Percentiles rank a stretch among this genome's conserved stretches.
Conservation (phyloP, 1,284 basidiomycete genomes). For the Cutaneotrichosporon cyanovorans region DNA sequence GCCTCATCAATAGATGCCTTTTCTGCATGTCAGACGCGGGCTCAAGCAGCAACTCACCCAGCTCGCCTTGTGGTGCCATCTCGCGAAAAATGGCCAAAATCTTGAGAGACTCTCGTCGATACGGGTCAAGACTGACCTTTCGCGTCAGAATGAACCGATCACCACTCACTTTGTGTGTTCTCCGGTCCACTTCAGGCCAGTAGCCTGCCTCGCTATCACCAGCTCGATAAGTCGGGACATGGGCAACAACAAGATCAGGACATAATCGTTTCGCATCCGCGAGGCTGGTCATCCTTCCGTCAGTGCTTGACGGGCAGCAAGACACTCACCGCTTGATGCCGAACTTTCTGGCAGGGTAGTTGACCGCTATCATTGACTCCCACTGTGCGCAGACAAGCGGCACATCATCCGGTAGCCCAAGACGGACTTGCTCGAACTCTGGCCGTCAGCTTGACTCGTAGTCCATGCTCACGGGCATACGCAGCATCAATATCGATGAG, state of each 20-base stretch:
- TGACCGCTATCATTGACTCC: conserved; percentile 82
- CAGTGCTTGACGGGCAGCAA: neutral
- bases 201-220: conserved; percentile 83
- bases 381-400: conserved; percentile 92
- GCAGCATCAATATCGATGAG: conserved; percentile 93
- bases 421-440: conserved; percentile 77
- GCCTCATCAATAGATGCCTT: conserved; percentile 64
- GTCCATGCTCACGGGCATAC: conserved; percentile 54
- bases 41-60: conserved; percentile 49
- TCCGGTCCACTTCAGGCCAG: conserved; percentile 73
- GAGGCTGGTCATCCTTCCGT: conserved; percentile 40
- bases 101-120: conserved; percentile 82
- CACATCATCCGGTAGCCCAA: conserved; percentile 60
- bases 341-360: conserved; percentile 85
- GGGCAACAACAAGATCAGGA: conserved; percentile 74
- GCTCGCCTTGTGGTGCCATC: conserved; percentile 59
- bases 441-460: conserved; percentile 5
- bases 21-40: conserved; percentile 50
- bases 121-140: conserved; percentile 91
- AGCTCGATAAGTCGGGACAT: conserved; percentile 84
- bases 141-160: conserved; percentile 1
- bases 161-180: conserved; percentile 77
- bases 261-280: conserved; percentile 77
- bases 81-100: conserved; percentile 81
- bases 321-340: conserved; percentile 63